phyloP scores from a whole-genome alignment of 257 asterid species.

The Solanum infundibuliforme region DNA sequence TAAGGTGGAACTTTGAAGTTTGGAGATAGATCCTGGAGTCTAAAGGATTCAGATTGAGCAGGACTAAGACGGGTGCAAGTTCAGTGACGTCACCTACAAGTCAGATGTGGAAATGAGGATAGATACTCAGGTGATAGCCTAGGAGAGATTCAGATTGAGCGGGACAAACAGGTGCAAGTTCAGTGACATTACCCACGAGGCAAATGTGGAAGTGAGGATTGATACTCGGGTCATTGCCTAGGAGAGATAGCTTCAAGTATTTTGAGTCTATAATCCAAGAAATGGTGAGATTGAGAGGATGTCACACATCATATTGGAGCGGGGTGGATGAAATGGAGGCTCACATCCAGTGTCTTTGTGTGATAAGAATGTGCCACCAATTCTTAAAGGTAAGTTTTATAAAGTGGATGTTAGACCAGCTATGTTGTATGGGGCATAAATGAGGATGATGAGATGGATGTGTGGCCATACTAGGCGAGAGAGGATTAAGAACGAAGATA shows the following conservation, averaged over 20 bases:
- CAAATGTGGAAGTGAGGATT: not conserved
- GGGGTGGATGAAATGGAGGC: not conserved
- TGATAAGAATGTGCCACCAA: not conserved
- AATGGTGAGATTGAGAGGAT: not conserved
- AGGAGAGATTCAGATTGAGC: not conserved
- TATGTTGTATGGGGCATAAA: not conserved
- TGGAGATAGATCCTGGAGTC: not conserved
- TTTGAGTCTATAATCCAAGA: not conserved
- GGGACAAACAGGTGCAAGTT: not conserved
- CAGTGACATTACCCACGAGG: not conserved
- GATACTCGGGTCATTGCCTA: not conserved
- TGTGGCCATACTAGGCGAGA: too few relatives aligned
- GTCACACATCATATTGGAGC: not conserved
- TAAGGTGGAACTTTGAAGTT: not conserved
- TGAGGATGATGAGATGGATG: too few relatives aligned
- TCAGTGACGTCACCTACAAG: not conserved
- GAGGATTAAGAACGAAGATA: not conserved
- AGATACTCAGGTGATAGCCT: not conserved
- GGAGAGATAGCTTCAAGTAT: not conserved
- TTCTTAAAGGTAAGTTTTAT: not conserved
- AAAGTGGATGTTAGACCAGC: not conserved
- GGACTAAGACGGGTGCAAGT: not conserved
- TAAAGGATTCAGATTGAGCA: not conserved
- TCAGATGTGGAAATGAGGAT: not conserved
- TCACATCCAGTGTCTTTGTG: not conserved